A percentile compares a stretch with the other conserved stretches of the same genome.
phyloP scores from a whole-genome alignment of 1,284 basidiomycete species.

The Trichosporon sp. region DNA sequence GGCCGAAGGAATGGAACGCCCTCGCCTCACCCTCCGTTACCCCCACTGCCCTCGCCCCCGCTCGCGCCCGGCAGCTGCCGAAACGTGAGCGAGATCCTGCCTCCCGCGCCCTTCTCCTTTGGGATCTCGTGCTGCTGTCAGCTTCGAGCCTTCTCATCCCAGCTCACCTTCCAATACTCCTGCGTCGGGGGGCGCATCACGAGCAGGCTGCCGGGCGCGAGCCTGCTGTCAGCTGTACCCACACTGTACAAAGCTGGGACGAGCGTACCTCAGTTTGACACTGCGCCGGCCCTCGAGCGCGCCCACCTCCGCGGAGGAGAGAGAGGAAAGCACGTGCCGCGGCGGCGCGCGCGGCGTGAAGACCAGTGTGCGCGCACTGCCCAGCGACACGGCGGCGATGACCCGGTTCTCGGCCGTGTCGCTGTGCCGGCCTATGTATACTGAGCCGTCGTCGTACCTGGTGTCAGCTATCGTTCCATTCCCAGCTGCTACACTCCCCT shows the following conservation, averaged over 20 bases:
- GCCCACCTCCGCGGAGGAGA: background rate
- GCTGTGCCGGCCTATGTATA: conserved; percentile 24
- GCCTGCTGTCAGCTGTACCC: conserved; percentile 20
- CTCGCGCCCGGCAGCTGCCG: conserved; percentile 37
- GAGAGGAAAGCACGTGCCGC: background rate
- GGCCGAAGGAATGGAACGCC: background rate
- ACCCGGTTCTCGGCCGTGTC: conserved; percentile 48
- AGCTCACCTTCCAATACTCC: conserved; percentile 52
- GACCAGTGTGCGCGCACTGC: conserved; percentile 54
- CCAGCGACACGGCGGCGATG: conserved; percentile 55
- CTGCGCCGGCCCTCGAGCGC: conserved; percentile 25
- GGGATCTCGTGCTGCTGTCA: conserved; percentile 52
- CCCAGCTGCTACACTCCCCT: background rate
- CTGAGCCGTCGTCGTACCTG: conserved; percentile 7
- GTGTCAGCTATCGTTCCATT: conserved; percentile 1
- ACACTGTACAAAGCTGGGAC: background rate
- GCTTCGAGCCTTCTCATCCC: background rate
- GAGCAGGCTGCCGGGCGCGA: conserved; percentile 53
- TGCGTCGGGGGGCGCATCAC: conserved; percentile 55
- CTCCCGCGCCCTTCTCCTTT: conserved; percentile 47
- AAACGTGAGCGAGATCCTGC: conserved; percentile 53
- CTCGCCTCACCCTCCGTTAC: background rate
- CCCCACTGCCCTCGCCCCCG: background rate
- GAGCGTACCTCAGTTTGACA: conserved; percentile 38
- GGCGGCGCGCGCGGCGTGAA: conserved; percentile 49